A percentile compares a stretch with the other conserved stretches of the same genome.
Conservation (phyloP, 805 yeast species). For the Candida lessepsii region DNA sequence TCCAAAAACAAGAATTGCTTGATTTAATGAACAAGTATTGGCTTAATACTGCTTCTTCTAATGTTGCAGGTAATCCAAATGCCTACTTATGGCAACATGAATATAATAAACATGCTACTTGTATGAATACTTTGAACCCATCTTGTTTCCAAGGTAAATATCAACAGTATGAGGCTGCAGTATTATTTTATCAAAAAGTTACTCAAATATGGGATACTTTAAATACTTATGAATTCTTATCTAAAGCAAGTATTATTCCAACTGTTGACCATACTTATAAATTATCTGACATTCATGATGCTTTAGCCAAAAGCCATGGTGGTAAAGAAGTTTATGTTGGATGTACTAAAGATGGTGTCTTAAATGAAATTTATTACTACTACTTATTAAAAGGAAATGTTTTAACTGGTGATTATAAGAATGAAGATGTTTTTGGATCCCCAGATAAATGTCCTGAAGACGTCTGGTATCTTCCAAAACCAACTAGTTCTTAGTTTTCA, state of each 20-base stretch:
- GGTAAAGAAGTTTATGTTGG: slow-evolving; percentile 59
- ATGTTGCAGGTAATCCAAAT: slow-evolving; percentile 57
- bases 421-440: slow-evolving; percentile 55
- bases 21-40: slow-evolving; percentile 59
- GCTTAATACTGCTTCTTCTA: slow-evolving; percentile 55
- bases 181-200: slow-evolving; percentile 29
- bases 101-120: slow-evolving; percentile 91
- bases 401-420: slow-evolving; percentile 56
- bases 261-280: slow-evolving; percentile 55
- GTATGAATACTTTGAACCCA: slow-evolving; percentile 78
- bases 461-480: slow-evolving; percentile 32
- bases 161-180: slow-evolving; percentile 25
- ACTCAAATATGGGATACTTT: slow-evolving; percentile 26
- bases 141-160: slow-evolving; percentile 53
- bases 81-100: slow-evolving; percentile 77
- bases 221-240: slow-evolving; percentile 64
- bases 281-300: slow-evolving; percentile 51
- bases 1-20: slow-evolving; percentile 52
- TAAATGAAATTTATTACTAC: slow-evolving; percentile 78
- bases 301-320: slow-evolving; percentile 47
- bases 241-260: slow-evolving; percentile 72
- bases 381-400: slow-evolving; percentile 74
- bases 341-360: slow-evolving; percentile 47
- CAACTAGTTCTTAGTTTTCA: not conserved
- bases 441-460: slow-evolving; percentile 60